A percentile compares a stretch with the other conserved stretches of the same genome.
Evolutionary conservation across 768 basidiomycete genomes (phyloP).

Genomic region (Mycena filopes): DNA sequence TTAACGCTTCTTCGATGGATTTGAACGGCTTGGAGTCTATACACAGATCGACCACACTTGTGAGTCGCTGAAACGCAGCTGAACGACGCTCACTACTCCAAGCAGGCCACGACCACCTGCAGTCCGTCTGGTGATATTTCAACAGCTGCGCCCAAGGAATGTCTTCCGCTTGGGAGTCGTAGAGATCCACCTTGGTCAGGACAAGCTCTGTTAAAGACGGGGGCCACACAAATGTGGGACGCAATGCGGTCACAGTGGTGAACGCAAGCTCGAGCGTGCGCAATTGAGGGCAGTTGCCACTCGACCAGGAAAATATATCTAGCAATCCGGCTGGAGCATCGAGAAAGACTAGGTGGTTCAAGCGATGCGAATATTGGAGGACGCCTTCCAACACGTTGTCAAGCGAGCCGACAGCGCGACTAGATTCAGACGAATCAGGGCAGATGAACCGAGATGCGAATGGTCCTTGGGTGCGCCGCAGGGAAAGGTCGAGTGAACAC

Average conservation of each 20-base stretch:
- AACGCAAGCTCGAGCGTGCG: background rate
- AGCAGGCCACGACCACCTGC: background rate
- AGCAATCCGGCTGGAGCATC: too few relatives aligned
- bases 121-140: background rate
- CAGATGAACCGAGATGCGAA: background rate
- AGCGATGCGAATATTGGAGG: background rate
- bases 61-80: too few relatives aligned
- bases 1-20: too few relatives aligned
- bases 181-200: background rate
- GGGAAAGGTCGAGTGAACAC: too few relatives aligned
- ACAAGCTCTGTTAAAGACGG: background rate
- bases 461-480: background rate
- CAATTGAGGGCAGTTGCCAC: background rate
- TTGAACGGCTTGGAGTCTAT: too few relatives aligned
- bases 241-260: background rate
- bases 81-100: too few relatives aligned
- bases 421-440: background rate
- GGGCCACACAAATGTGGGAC: background rate
- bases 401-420: too few relatives aligned
- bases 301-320: too few relatives aligned
- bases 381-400: background rate
- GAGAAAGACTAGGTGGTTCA: too few relatives aligned
- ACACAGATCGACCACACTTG: too few relatives aligned
- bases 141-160: constrained; percentile 13
- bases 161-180: too few relatives aligned